These are phyloP conservation scores for Populus hybrid DNA, from an alignment of 441 rosid species.

Conservation along the genomic window DNA sequence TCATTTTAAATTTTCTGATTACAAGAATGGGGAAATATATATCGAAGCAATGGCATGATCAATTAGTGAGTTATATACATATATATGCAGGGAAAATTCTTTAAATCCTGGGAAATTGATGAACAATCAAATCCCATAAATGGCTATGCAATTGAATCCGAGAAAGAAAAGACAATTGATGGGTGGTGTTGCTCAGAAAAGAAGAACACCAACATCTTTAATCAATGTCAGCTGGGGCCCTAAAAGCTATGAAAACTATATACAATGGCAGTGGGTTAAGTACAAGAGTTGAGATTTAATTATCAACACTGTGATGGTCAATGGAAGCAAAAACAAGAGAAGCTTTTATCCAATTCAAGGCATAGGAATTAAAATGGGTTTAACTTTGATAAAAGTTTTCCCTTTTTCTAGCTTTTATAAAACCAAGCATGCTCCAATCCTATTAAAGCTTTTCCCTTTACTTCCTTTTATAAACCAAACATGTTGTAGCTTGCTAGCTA, in stretches of 20 bases:
- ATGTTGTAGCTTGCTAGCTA: too few species aligned
- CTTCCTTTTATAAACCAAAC: not conserved
- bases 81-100: too few species aligned
- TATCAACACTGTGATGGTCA: conserved; percentile 48
- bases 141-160: not conserved
- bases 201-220: conserved; percentile 34
- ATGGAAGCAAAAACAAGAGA: conserved; percentile 30
- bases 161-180: conserved; percentile 6
- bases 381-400: conserved; percentile 34
- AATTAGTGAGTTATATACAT: too few species aligned
- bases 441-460: conserved; percentile 30
- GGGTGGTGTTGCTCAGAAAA: conserved; percentile 30
- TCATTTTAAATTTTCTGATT: too few species aligned
- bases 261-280: conserved; percentile 11
- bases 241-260: not conserved
- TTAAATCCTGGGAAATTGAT: too few species aligned
- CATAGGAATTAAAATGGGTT: conserved; percentile 25
- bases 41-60: too few species aligned
- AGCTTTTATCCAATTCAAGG: conserved; percentile 41
- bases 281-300: conserved; percentile 23
- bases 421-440: conserved; percentile 36
- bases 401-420: conserved; percentile 28
- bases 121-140: not conserved
- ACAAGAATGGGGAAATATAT: too few species aligned
- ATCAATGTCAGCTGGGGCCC: conserved; percentile 31